phyloP scores from a whole-genome alignment of 768 basidiomycete genomes.

The Suillus sp. region DNA sequence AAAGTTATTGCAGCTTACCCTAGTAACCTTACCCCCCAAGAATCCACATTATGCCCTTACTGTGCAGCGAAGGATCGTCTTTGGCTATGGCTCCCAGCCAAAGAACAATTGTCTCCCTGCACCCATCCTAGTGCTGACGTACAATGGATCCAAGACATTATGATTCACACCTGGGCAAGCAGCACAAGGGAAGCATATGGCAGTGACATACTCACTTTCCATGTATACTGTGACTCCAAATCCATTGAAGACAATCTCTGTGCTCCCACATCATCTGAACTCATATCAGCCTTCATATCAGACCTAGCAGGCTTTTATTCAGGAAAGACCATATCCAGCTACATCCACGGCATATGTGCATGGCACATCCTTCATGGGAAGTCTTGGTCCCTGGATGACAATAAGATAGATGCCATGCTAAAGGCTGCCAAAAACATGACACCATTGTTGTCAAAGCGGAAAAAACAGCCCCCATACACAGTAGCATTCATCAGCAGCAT shows the following conservation, averaged over 20 bases:
- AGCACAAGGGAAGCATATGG: conserved; percentile 37
- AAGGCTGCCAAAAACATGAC: no score
- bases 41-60: conserved; percentile 8
- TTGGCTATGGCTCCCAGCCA: background rate
- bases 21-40: background rate
- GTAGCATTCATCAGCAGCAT: no score
- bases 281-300: background rate
- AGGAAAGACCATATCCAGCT: conserved; percentile 12
- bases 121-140: background rate
- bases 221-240: conserved; percentile 38
- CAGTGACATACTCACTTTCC: conserved; percentile 39
- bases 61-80: conserved; percentile 10
- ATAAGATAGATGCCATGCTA: no score
- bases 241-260: background rate
- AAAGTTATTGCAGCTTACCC: conserved; percentile 8
- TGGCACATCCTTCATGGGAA: background rate
- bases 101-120: no score
- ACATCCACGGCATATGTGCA: conserved; percentile 19
- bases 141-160: conserved; percentile 24
- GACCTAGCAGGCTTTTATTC: background rate
- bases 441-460: no score
- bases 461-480: no score
- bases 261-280: conserved; percentile 6
- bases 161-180: conserved; percentile 29
- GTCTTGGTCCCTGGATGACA: no score